A percentile compares a stretch with the other conserved stretches of the same genome.
phyloP scores from a whole-genome alignment of 805 yeast species.

The Kodamaea kakaduensis region DNA sequence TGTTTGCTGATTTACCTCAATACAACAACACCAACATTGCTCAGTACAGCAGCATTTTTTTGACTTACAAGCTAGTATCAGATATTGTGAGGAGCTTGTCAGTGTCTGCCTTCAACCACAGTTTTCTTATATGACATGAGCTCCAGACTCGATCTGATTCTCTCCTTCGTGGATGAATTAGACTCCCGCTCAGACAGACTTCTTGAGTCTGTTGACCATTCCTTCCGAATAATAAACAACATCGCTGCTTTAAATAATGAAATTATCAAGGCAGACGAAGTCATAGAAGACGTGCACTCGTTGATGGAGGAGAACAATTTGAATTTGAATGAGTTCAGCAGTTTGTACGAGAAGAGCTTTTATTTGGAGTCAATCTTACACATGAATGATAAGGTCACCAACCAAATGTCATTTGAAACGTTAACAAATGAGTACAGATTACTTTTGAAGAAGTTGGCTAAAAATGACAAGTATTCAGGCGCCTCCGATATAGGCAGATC shows the following conservation, averaged over 20 bases:
- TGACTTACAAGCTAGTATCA: no score
- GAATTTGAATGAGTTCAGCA: slow-evolving; percentile 24
- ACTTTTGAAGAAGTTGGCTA: slow-evolving; percentile 19
- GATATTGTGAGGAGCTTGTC: no score
- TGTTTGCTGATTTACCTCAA: no score
- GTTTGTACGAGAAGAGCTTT: slow-evolving; percentile 28
- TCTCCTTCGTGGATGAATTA: slow-evolving; percentile 29
- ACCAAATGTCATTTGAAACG: slow-evolving; percentile 27
- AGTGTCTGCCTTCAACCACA: not conserved
- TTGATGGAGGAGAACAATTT: slow-evolving; percentile 21
- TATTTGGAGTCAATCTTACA: slow-evolving; percentile 32
- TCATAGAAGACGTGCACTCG: slow-evolving; percentile 26
- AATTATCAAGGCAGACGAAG: slow-evolving; percentile 24
- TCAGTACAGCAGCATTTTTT: no score
- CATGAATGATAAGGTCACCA: slow-evolving; percentile 30
- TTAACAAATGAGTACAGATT: slow-evolving; percentile 26
- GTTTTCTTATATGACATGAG: slow-evolving; percentile 5
- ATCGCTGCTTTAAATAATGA: slow-evolving; percentile 18
- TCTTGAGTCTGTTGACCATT: slow-evolving; percentile 19
- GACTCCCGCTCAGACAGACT: slow-evolving; percentile 26
- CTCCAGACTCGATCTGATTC: slow-evolving; percentile 26
- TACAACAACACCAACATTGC: no score
- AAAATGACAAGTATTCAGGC: slow-evolving; percentile 10
- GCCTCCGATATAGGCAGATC: not conserved
- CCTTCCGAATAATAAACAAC: slow-evolving; percentile 20